Base-by-base conservation (phyloP, 306 rosid species). In the Gastrolobium villosum region DNA sequence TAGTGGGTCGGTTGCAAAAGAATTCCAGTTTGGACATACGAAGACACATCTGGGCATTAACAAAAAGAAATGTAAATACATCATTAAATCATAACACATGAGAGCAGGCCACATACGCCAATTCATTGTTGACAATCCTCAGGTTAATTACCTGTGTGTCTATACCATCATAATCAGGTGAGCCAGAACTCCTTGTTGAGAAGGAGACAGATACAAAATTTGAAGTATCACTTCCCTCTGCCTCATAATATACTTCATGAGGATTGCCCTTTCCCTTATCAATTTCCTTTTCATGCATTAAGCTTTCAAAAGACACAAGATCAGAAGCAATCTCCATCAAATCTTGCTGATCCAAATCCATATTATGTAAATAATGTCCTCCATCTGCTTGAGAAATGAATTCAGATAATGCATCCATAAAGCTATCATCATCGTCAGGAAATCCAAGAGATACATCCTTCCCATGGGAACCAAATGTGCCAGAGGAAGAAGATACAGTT, bases 1-100 rank as follows among this genome's bases (percentile, higher is more conserved):
- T 85, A 61, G 98, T 94, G 44, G 96, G 98, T 70, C 98, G 89
- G 87, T 91, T 94, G 88, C 95, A 94, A 77, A 86, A 94, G 78
- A 94, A 94, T 72, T 91, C 98, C 79, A 94, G 81, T 81, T 87
- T 94, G 74, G 96, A 94, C 98, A 94, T 91, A 40, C 89, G 87
- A 66, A 94, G 81, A 84, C 92, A 86, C 98, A 94, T 89, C 98
- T 90, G 96, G 82, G 82, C 63, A 87, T 76, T 13, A 78, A 67
- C 53, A 78, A 83, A 28, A 34, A 63, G 72, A 69, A 83, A 45
- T 40, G 62, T 82, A 59, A 89, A 70, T 32, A 65, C 13, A 14
- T 45, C 76, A 76, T 55, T 44, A 15, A 67, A 79, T 75, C 41
- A 28, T 70, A 32, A 70, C 48, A 39, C 43, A n/a, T 3, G 50